A percentile compares a stretch with the other conserved stretches of the same genome.
These are phyloP conservation scores for Populus ilicifolia DNA, from an alignment of 345 rosid genomes.

Conservation along the genomic window DNA sequence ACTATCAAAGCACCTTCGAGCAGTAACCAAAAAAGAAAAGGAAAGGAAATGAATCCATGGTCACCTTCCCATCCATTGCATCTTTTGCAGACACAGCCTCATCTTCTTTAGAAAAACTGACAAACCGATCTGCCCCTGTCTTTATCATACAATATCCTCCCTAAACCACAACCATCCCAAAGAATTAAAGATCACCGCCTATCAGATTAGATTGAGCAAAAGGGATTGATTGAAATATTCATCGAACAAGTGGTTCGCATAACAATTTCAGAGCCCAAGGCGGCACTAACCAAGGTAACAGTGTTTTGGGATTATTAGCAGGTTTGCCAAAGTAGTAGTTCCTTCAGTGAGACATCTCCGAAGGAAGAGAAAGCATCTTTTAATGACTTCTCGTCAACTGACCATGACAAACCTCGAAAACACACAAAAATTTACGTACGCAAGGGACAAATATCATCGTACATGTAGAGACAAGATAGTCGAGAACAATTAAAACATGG, in stretches of 20 bases:
- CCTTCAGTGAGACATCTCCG: constrained; percentile 62
- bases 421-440: not conserved
- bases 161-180: constrained; percentile 32
- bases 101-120: constrained; percentile 53
- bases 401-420: constrained; percentile 66
- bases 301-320: too few relatives aligned
- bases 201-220: not conserved
- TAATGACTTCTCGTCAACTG: constrained; percentile 73
- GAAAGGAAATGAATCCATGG: not conserved
- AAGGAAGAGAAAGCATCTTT: constrained; percentile 74
- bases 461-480: not conserved
- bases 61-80: constrained; percentile 93
- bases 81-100: constrained; percentile 68
- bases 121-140: constrained; percentile 84
- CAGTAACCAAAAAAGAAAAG: not conserved
- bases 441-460: not conserved
- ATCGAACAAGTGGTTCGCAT: constrained; percentile 41
- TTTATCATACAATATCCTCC: constrained; percentile 65
- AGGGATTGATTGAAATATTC: constrained; percentile 2
- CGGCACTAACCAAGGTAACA: not conserved
- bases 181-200: not conserved
- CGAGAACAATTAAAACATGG: too few relatives aligned
- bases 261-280: not conserved
- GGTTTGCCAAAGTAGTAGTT: constrained; percentile 2
- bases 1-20: not conserved